These are phyloP conservation scores for Hansenula lynferdii DNA, from an alignment of 1,139 yeast species.

Conservation along the genomic window DNA sequence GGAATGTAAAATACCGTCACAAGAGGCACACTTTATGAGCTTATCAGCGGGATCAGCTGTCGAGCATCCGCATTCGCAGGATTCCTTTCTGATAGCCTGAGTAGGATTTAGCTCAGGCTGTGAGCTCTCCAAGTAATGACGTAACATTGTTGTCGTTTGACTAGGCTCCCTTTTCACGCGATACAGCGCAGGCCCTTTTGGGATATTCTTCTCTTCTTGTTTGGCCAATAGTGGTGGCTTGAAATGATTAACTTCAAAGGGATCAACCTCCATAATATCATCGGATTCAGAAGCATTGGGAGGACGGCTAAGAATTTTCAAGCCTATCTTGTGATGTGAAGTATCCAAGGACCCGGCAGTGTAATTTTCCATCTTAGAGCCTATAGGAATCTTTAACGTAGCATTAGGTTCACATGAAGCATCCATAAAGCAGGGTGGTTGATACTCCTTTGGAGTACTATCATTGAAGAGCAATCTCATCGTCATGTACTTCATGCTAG, in stretches of 20 bases:
- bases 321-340: conserved; percentile 15
- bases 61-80: conserved; percentile 27
- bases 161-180: conserved; percentile 16
- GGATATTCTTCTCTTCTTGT: background rate
- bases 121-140: conserved; percentile 23
- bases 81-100: conserved; percentile 18
- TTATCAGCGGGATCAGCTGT: conserved; percentile 11
- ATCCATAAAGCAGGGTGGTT: conserved; percentile 44
- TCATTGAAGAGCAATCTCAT: conserved; percentile 46
- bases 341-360: conserved; percentile 15
- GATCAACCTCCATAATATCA: conserved; percentile 23
- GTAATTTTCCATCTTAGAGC: conserved; percentile 5
- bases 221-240: background rate
- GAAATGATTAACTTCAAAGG: conserved; percentile 22
- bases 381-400: conserved; percentile 23
- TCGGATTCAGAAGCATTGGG: conserved; percentile 1
- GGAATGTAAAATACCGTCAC: conserved; percentile 25
- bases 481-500: conserved; percentile 37
- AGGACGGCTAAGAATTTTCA: conserved; percentile 14
- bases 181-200: conserved; percentile 4
- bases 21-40: conserved; percentile 21
- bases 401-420: conserved; percentile 31
- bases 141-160: conserved; percentile 28
- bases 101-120: conserved; percentile 23
- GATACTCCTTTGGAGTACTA: conserved; percentile 39